Evolutionary conservation across 2,329 filamentous ascomycete genomes (phyloP), one percentile per base, ranked within the genome.

Genomic region (Fragosphaeria purpurea): DNA sequence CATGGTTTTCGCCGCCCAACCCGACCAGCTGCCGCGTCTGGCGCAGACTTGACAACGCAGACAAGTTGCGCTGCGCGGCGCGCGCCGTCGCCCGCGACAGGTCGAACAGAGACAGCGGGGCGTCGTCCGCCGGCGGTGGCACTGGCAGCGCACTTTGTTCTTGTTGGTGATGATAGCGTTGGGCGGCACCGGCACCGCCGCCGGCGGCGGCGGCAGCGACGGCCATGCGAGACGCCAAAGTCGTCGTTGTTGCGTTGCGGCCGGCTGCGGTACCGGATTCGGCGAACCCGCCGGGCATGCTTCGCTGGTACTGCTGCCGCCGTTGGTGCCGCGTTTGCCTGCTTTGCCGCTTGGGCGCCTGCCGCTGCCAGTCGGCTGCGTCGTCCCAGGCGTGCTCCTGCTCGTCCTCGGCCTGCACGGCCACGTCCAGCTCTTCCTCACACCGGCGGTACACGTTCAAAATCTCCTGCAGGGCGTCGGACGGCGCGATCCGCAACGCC

Each of bases 361-460:
- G 9, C 79, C 79, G 2, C 77, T 78, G 61, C 79, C 70, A 2
- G 57, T 87, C 82, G 1, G 76, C 83, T 12, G 75, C 74, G 10
- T 80, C 75, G 60, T 88, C 83, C 75, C 85, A 88, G 2, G 78
- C 80, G n/a, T 75, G 70, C 60, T 88, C 86, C 41, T 77, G 77
- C 50, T 77, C 79, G 5, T 78, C 77, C 59, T 91, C 86, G 37
- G 81, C 76, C 46, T 76, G 76, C 11, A 87, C 71, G 4, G 85
- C 74, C 0, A 75, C 73, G 47, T 83, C 82, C 47, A 88, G 78
- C 62, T 91, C 85, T 59, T 88, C 83, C 61, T 94, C 87, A 56
- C 85, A 89, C 43, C 84, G 76, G 10, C 85, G 79, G 71, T 86
- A 93, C 1, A 80, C 82, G 46, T 80, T 82, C 4, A 93, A 69